A percentile compares a stretch with the other conserved stretches of the same genome.
Evolutionary conservation across 75 land plant species (phyloP).

Genomic region (Selaginella tamariscina): DNA sequence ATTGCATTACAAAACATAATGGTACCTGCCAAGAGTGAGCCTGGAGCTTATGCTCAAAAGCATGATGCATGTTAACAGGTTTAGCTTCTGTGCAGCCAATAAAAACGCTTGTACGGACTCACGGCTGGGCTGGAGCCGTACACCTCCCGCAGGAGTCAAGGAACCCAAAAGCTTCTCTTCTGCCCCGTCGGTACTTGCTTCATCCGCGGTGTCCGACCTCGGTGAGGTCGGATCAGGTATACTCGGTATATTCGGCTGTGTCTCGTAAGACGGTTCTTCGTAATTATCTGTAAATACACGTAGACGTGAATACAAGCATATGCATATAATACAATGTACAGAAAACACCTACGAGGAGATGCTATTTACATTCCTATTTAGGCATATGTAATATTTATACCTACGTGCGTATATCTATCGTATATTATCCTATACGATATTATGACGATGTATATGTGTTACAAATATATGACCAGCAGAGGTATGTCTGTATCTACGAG

Average conservation of each 20-base stretch:
- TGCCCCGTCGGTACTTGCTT: conserved; percentile 9
- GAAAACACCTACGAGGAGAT: too few species aligned
- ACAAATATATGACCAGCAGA: too few species aligned
- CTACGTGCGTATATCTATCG: too few species aligned
- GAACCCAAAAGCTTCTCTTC: conserved; percentile 84
- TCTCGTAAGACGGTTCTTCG: neutral
- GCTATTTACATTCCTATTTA: too few species aligned
- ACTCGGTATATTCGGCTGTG: neutral
- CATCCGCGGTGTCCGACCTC: conserved; percentile 16
- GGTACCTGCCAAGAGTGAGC: conserved; percentile 83
- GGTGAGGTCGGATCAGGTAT: neutral
- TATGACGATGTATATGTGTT: too few species aligned
- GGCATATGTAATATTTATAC: too few species aligned
- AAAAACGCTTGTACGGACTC: conserved; percentile 76
- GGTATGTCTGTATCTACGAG: too few species aligned
- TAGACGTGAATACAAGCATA: conserved; percentile 24
- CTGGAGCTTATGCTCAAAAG: conserved; percentile 65
- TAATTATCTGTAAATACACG: conserved; percentile 10
- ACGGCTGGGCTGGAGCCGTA: conserved; percentile 92
- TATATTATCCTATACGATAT: too few species aligned
- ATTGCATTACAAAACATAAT: neutral
- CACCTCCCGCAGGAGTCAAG: conserved; percentile 84
- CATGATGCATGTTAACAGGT: conserved; percentile 47
- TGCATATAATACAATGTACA: too few species aligned
- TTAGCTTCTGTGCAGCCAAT: conserved; percentile 49